Evolutionary conservation across 768 basidiomycete genomes (phyloP), one percentile per base, ranked within the genome.

Genomic region (Lactarius psammicola): DNA sequence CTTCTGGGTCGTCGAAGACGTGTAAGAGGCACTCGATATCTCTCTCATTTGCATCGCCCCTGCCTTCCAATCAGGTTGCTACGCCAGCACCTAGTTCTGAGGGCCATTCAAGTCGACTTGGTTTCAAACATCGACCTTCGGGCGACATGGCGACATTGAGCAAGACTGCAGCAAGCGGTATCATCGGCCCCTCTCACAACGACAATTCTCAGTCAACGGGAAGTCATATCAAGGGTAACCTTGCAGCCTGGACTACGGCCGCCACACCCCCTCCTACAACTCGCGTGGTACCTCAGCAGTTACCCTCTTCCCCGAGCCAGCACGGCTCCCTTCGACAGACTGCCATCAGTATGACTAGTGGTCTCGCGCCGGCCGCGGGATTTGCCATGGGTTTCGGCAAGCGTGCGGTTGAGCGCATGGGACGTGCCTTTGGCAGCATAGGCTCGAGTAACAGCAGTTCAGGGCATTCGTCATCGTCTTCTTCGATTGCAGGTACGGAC

Each of bases 331-430:
- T 82, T 67, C 78, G 87, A 26, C 87, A 85, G 71, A 85, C 87
- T n/a, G 83, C 90, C 20, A 81, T 91, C 68, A 90, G 89, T 70
- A 86, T 92, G 78, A 84, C 87, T 2, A 81, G 80, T 44, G 82
- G 85, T 49, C 80, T 90, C 56, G 85, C 86, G 3, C 88, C 89
- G 31, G 87, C 87, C 26, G 88, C 88, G 20, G 89, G 89, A 10
- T 80, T 90, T 10, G 90, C 89, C 11, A 72, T 76, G 61, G 77
- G 76, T 13, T 72, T 80, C 33, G 77, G 78, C 26, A 87, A 86
- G 72, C 83, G 87, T 63, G 89, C 91, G 3, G 89, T 89, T 3
- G 90, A 91, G 77, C 88, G 85, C 75, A 84, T 92, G 79, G 73
- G 73, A 46, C 69, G 69, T 34, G 69, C 68, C 38, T 51, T 69